Conservation (phyloP, 306 rosid genomes). For the Prunus campanulata region DNA sequence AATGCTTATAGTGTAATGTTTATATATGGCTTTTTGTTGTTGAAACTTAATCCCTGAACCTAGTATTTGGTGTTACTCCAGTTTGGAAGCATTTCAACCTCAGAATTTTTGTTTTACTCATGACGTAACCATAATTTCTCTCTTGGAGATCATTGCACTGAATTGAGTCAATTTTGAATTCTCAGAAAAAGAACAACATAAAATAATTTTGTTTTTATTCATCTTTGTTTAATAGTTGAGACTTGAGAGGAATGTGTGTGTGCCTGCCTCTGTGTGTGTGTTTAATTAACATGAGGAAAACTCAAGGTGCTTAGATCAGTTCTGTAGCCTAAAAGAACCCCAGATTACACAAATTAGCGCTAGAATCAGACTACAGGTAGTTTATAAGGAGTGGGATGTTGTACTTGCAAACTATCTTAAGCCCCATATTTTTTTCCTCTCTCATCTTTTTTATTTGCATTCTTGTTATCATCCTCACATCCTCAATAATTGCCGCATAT, state of each 20-base stretch:
- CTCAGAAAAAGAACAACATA: too few species aligned
- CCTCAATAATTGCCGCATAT: not conserved
- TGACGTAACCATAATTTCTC: not conserved
- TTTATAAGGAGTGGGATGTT: not conserved
- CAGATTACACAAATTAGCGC: not conserved
- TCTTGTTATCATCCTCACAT: not conserved
- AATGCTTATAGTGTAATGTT: not conserved
- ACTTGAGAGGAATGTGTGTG: too few species aligned
- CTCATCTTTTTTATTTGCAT: not conserved
- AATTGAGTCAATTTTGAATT: too few species aligned
- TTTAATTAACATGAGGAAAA: not conserved
- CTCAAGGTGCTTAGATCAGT: not conserved
- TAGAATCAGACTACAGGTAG: not conserved
- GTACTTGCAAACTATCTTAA: not conserved
- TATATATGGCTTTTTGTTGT: not conserved
- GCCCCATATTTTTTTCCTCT: not conserved
- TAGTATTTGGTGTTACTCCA: not conserved
- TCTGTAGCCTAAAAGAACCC: not conserved
- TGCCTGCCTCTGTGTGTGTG: too few species aligned
- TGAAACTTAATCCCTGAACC: not conserved
- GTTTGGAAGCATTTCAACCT: not conserved
- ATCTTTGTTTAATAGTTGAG: too few species aligned
- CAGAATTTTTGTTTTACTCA: not conserved
- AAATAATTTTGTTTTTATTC: too few species aligned
- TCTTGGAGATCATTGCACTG: too few species aligned